Evolutionary conservation across 2,329 filamentous ascomycete species (phyloP).

Genomic region (Blumeriella jaapii): DNA sequence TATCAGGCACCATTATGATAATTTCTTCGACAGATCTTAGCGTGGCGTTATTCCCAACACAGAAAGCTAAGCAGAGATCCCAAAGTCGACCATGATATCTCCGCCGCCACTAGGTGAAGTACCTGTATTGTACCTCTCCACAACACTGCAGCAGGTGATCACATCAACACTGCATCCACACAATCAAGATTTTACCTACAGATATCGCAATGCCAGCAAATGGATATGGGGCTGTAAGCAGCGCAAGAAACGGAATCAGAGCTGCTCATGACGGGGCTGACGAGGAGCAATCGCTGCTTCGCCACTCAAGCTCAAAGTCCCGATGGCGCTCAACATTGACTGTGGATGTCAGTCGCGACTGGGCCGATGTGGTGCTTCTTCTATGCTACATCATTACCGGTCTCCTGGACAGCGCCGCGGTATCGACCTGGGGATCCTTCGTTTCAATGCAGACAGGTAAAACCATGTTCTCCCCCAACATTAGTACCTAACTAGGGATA

Average conservation of each 20-base stretch:
- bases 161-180: too few relatives aligned
- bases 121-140: too few relatives aligned
- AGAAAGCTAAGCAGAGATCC: too few relatives aligned
- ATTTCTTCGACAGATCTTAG: too few relatives aligned
- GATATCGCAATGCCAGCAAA: too few relatives aligned
- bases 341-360: slow-evolving; percentile 43
- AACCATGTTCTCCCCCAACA: not conserved
- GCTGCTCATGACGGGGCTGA: slow-evolving; percentile 10
- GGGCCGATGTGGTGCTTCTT: slow-evolving; percentile 58
- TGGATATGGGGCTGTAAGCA: slow-evolving; percentile 22
- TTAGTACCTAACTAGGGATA: not conserved
- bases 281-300: slow-evolving; percentile 28
- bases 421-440: slow-evolving; percentile 69
- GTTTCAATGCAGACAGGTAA: slow-evolving; percentile 49
- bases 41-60: too few relatives aligned
- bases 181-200: too few relatives aligned
- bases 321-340: slow-evolving; percentile 10
- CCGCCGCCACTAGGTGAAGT: too few relatives aligned
- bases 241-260: slow-evolving; percentile 6
- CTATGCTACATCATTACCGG: slow-evolving; percentile 69
- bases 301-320: slow-evolving; percentile 7
- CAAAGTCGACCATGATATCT: too few relatives aligned
- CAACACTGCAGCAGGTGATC: too few relatives aligned
- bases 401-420: slow-evolving; percentile 63
- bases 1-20: too few relatives aligned